These are phyloP conservation scores for Waitea zeae DNA, from an alignment of 1,284 basidiomycete genomes.

Conservation along the genomic window DNA sequence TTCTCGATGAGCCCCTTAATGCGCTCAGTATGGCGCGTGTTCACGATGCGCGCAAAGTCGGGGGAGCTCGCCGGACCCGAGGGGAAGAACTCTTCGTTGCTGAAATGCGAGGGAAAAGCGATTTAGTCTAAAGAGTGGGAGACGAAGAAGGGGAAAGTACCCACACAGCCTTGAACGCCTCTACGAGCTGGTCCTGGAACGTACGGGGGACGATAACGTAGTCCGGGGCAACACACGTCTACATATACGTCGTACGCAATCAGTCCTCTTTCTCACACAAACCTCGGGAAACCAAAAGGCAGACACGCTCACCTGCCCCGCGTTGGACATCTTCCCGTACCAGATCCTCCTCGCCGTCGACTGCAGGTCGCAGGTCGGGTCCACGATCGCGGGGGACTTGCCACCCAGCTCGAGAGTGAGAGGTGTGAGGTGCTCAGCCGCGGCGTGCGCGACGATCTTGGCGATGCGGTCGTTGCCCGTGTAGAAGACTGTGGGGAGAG, in stretches of 20 bases:
- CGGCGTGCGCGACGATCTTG: slow-evolving; percentile 41
- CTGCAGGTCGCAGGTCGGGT: slow-evolving; percentile 23
- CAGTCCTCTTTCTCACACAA: no score
- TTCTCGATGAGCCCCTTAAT: slow-evolving; percentile 27
- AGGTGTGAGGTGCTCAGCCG: slow-evolving; percentile 46
- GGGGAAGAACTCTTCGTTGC: slow-evolving; percentile 17
- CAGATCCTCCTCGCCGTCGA: slow-evolving; percentile 27
- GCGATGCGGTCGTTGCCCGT: slow-evolving; percentile 36
- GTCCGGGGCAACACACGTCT: slow-evolving; percentile 48
- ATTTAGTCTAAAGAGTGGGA: no score
- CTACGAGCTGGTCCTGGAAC: slow-evolving; percentile 33
- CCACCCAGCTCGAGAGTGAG: slow-evolving; percentile 51
- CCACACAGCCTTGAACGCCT: slow-evolving; percentile 26
- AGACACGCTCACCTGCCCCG: slow-evolving; percentile 21
- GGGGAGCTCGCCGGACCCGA: slow-evolving; percentile 21
- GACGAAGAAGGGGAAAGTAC: no score
- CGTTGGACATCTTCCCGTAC: slow-evolving; percentile 39
- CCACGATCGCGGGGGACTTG: slow-evolving; percentile 44
- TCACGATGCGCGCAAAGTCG: slow-evolving; percentile 27
- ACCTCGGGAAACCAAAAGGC: slow-evolving; percentile 1
- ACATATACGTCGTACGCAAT: background rate
- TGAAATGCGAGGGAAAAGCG: no score
- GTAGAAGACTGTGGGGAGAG: slow-evolving; percentile 18
- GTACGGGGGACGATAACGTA: slow-evolving; percentile 37
- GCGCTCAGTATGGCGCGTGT: slow-evolving; percentile 29